Conservation (phyloP, 768 basidiomycete species). For the Xerocomellus chrysenteron region DNA sequence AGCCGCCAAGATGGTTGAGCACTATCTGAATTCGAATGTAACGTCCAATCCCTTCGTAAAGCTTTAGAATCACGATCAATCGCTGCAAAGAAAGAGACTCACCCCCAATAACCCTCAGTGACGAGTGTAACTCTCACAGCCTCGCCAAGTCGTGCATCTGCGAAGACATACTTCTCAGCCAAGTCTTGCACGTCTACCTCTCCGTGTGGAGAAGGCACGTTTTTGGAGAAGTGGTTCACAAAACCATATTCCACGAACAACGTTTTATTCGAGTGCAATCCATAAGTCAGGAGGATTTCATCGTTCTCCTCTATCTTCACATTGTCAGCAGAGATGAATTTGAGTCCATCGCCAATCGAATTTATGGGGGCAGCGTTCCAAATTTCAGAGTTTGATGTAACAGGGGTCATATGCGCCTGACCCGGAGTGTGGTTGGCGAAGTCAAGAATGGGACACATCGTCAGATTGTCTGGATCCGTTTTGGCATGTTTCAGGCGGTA, state of each 20-base stretch:
- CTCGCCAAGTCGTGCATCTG: slow-evolving; percentile 38
- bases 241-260: slow-evolving; percentile 94
- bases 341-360: slow-evolving; percentile 45
- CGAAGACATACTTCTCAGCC: slow-evolving; percentile 50
- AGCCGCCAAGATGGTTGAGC: slow-evolving; percentile 81
- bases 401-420: slow-evolving; percentile 45
- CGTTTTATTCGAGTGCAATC: slow-evolving; percentile 70
- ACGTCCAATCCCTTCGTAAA: slow-evolving; percentile 68
- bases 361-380: slow-evolving; percentile 37
- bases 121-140: slow-evolving; percentile 55
- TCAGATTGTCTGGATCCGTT: slow-evolving; percentile 71
- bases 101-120: slow-evolving; percentile 85
- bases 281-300: slow-evolving; percentile 80
- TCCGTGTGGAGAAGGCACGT: slow-evolving; percentile 34
- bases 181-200: slow-evolving; percentile 65
- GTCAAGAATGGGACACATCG: slow-evolving; percentile 87
- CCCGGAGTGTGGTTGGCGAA: slow-evolving; percentile 75
- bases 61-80: background rate
- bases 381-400: slow-evolving; percentile 35
- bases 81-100: slow-evolving; percentile 17
- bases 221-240: slow-evolving; percentile 41
- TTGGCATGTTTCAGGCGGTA: slow-evolving; percentile 51
- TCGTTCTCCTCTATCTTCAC: slow-evolving; percentile 45
- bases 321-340: slow-evolving; percentile 49
- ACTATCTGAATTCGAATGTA: slow-evolving; percentile 58